Evolutionary conservation across 2,329 filamentous ascomycete species (phyloP), one percentile per base, ranked within the genome.

Genomic region (Clonostachys solani): DNA sequence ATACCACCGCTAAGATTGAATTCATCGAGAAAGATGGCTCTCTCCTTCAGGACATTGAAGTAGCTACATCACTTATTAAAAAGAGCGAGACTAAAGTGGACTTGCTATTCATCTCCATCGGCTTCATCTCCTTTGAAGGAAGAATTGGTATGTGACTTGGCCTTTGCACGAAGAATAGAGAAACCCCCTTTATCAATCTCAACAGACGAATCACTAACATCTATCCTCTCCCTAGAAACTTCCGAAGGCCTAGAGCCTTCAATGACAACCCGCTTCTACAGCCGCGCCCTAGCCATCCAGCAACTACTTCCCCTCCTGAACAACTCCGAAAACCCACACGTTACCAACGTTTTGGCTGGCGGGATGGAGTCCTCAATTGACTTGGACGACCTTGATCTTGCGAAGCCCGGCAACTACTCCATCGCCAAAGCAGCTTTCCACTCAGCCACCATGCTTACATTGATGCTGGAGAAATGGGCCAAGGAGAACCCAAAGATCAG

Each of bases 221-320:
- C 9, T 10, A 4, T 29, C 8, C 3, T 29, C 9, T 29, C 23
- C 0, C 1, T 41, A 77, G 80, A 83, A 47, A 83, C 79, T 0
- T 46, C 60, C 1, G 83, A 86, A 60, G 78, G 75, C 6, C 65
- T 86, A 1, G 72, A 80, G 41, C 69, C 71, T 12, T 69, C 74
- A 18, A 66, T 74, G 46, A 67, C 75, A 5, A 69, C 84, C 8
- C 70, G 70, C 40, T 82, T 75, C 61, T 84, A 84, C 62, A 69
- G 75, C 8, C 80, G 81, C 23, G 70, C 77, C 48, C 75, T 77
- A 40, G 78, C 83, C 55, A 70, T 78, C 13, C 51, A 72, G 40
- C 78, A 80, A 43, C 71, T 86, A 2, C 72, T 83, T 3, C 81
- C 82, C 0, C 68, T 76, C 0, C 69, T 86, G 7, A 60, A 65